These are phyloP conservation scores for Mycena capillaripes DNA, from an alignment of 768 basidiomycete species.

Conservation along the genomic window DNA sequence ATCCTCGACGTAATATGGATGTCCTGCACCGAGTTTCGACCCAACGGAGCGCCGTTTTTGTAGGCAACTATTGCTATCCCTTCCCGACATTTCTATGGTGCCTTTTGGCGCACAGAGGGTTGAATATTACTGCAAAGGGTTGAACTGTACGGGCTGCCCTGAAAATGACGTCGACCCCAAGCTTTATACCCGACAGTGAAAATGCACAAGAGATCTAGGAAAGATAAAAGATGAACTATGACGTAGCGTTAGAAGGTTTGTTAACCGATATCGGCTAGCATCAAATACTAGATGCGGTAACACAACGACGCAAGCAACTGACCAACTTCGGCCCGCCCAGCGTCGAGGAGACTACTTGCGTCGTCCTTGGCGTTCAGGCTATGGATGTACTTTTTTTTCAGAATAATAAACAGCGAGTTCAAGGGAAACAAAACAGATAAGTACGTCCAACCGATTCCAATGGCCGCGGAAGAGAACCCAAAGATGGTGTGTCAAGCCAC, in stretches of 20 bases:
- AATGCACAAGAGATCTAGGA: background rate
- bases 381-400: too few relatives aligned
- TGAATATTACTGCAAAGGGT: background rate
- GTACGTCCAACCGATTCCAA: background rate
- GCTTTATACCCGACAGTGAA: background rate
- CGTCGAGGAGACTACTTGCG: too few relatives aligned
- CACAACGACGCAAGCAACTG: too few relatives aligned
- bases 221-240: background rate
- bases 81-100: background rate
- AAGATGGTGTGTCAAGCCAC: too few relatives aligned
- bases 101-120: background rate
- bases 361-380: too few relatives aligned
- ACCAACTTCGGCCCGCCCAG: too few relatives aligned
- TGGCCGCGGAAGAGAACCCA: background rate
- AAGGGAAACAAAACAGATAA: background rate
- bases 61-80: background rate
- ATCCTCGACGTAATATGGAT: background rate
- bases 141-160: too few relatives aligned
- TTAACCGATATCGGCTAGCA: background rate
- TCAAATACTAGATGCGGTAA: too few relatives aligned
- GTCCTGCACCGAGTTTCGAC: background rate
- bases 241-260: background rate
- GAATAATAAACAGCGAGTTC: background rate
- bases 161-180: background rate
- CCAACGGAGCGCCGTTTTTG: background rate